Evolutionary conservation across 768 basidiomycete species (phyloP), one percentile per base, ranked within the genome.

Genomic region (Lenzites betulinus): DNA sequence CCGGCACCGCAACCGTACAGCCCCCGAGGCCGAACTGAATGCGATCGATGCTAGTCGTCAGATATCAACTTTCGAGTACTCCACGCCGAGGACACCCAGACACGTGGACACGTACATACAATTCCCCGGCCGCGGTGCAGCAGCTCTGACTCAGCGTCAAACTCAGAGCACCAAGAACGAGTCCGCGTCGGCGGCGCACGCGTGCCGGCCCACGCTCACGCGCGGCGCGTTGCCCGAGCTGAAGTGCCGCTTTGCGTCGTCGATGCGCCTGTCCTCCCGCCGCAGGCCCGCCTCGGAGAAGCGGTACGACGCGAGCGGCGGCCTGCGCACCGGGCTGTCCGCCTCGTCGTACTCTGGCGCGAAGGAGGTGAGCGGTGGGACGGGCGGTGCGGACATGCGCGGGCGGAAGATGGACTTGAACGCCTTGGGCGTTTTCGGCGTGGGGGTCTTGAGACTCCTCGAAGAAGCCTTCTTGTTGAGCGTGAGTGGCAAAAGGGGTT

Each of bases 321-420:
- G 42, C 50, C 26, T 51, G 33, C 50, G 58, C 25, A 26, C 42
- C 15, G 58, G 51, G 44, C 50, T 59, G 7, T 59, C 58, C 2
- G 25, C 43, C 25, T 47, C 58, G 44, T 52, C 30, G 25, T 53
- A 46, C 9, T 59, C 39, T 0, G 59, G 47, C 18, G 41, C 16
- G 22, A 39, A 13, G 20, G 18, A 43, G n/a, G 58, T 47, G 12
- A 60, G 41, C 2, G 59, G 52, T 28, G 59, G 44, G 23, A 46
- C 44, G 44, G 44, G 44, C 8, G 44, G 59, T 7, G 52, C 44
- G 12, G 44, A 33, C 25, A 50, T 16, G 15, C 52, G 36, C 6
- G 42, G 13, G n/a, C 61, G 62, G 57, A 63, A 63, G 30, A 63
- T 42, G 23, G 62, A 54, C 30, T 49, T 47, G 12, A 63, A 28